These are phyloP conservation scores for Lyophyllum decastes DNA, from an alignment of 768 basidiomycete species.

Conservation along the genomic window DNA sequence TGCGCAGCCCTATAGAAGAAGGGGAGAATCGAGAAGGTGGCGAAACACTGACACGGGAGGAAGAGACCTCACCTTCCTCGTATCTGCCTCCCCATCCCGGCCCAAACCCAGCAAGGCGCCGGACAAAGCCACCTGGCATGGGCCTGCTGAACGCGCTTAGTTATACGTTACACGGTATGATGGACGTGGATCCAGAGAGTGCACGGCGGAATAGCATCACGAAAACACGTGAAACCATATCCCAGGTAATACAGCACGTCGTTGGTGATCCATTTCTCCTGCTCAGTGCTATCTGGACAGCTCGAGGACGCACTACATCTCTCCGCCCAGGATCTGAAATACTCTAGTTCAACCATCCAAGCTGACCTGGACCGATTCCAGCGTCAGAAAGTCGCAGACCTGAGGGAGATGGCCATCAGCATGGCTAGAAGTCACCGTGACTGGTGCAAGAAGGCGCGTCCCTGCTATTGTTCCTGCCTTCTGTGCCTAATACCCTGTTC, in stretches of 20 bases:
- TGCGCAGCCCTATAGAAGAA: slow-evolving; percentile 27
- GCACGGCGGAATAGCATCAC: slow-evolving; percentile 91
- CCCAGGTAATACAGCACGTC: slow-evolving; percentile 62
- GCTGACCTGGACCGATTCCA: slow-evolving; percentile 98
- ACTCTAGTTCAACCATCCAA: slow-evolving; percentile 94
- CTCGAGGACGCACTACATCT: slow-evolving; percentile 94
- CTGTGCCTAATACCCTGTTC: slow-evolving; percentile 1
- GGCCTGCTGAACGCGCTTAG: slow-evolving; percentile 89
- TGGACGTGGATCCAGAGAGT: slow-evolving; percentile 98
- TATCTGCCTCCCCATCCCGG: slow-evolving; percentile 81
- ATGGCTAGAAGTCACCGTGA: slow-evolving; percentile 91
- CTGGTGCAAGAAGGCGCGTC: slow-evolving; percentile 90
- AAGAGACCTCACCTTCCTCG: slow-evolving; percentile 43
- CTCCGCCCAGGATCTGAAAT: slow-evolving; percentile 92
- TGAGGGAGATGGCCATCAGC: slow-evolving; percentile 90
- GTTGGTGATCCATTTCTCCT: background rate
- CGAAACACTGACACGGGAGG: slow-evolving; percentile 29
- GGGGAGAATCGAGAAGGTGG: slow-evolving; percentile 21
- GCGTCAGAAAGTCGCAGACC: slow-evolving; percentile 95
- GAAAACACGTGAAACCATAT: slow-evolving; percentile 92
- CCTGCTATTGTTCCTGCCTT: background rate
- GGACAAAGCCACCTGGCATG: slow-evolving; percentile 71
- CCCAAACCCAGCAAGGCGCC: slow-evolving; percentile 60
- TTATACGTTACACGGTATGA: slow-evolving; percentile 96
- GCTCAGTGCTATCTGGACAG: slow-evolving; percentile 38